phyloP scores from a whole-genome alignment of 345 rosid species.

The Chamaenerion angustifolium region DNA sequence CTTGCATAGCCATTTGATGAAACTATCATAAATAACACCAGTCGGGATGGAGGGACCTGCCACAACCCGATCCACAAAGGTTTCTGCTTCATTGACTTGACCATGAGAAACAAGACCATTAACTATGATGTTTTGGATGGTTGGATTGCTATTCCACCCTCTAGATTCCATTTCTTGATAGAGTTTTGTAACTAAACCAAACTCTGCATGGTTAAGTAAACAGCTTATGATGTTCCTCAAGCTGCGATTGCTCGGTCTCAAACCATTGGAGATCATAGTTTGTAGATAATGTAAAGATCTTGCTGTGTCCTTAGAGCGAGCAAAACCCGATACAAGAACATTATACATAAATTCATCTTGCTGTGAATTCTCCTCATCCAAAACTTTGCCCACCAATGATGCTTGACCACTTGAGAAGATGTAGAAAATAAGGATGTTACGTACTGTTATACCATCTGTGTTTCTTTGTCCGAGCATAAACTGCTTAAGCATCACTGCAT shows the following conservation, averaged over 20 bases:
- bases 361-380: slow-evolving; percentile 27
- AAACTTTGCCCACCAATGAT: slow-evolving; percentile 18
- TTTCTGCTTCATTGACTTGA: slow-evolving; percentile 37
- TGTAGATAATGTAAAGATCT: slow-evolving; percentile 30
- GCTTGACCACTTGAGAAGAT: slow-evolving; percentile 27
- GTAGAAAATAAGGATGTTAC: slow-evolving; percentile 48
- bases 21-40: slow-evolving; percentile 31
- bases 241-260: slow-evolving; percentile 43
- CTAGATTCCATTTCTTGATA: slow-evolving; percentile 42
- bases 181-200: slow-evolving; percentile 28
- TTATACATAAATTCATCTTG: slow-evolving; percentile 46
- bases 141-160: slow-evolving; percentile 32
- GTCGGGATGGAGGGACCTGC: slow-evolving; percentile 21
- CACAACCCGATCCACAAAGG: slow-evolving; percentile 31
- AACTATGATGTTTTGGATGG: slow-evolving; percentile 33
- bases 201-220: slow-evolving; percentile 33
- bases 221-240: slow-evolving; percentile 28
- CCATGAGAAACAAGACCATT: slow-evolving; percentile 30
- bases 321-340: slow-evolving; percentile 56
- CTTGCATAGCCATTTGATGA: slow-evolving; percentile 39
- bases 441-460: slow-evolving; percentile 16
- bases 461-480: slow-evolving; percentile 26
- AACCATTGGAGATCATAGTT: slow-evolving; percentile 46
- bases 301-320: slow-evolving; percentile 23
- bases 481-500: slow-evolving; percentile 38